These are phyloP conservation scores for Berberis vulgaris DNA, from an alignment of 164 flowering plant genomes.

Conservation along the genomic window DNA sequence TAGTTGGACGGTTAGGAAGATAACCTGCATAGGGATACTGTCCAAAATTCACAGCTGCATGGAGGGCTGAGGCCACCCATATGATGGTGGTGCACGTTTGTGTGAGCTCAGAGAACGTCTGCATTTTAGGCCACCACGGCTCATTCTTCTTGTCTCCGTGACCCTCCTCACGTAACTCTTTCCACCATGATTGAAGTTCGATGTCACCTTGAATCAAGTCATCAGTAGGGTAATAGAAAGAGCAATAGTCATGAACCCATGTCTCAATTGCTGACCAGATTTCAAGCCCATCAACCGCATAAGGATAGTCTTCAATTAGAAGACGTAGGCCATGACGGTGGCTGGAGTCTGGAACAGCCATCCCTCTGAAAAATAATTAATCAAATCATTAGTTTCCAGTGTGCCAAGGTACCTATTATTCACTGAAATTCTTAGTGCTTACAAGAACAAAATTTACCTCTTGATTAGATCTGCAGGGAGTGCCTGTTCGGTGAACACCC, in stretches of 20 bases:
- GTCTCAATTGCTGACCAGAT: constrained; percentile 77
- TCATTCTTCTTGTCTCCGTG: constrained; percentile 74
- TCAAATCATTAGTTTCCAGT: not conserved
- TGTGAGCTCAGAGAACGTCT: constrained; percentile 36
- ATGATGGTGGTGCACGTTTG: constrained; percentile 60
- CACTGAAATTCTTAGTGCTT: not conserved
- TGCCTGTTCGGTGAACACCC: constrained; percentile 75
- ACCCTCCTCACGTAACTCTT: constrained; percentile 53
- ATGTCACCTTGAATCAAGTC: constrained; percentile 35
- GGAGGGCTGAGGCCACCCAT: constrained; percentile 88
- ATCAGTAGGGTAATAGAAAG: constrained; percentile 51
- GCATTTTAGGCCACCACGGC: constrained; percentile 79
- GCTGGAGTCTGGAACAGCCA: constrained; percentile 52
- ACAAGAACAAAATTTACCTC: constrained; percentile 29
- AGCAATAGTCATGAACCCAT: constrained; percentile 75
- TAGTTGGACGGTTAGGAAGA: constrained; percentile 81
- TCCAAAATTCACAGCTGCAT: constrained; percentile 89
- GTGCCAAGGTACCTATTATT: not conserved
- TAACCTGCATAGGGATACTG: constrained; percentile 86
- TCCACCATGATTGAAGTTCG: constrained; percentile 89
- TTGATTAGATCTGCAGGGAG: constrained; percentile 73
- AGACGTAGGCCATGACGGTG: constrained; percentile 56
- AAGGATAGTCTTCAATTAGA: constrained; percentile 78
- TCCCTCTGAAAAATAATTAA: constrained; percentile 40
- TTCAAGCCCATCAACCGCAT: constrained; percentile 82